Evolutionary conservation across 2,329 filamentous ascomycete species (phyloP).

Genomic region (Xylariaceae sp.): DNA sequence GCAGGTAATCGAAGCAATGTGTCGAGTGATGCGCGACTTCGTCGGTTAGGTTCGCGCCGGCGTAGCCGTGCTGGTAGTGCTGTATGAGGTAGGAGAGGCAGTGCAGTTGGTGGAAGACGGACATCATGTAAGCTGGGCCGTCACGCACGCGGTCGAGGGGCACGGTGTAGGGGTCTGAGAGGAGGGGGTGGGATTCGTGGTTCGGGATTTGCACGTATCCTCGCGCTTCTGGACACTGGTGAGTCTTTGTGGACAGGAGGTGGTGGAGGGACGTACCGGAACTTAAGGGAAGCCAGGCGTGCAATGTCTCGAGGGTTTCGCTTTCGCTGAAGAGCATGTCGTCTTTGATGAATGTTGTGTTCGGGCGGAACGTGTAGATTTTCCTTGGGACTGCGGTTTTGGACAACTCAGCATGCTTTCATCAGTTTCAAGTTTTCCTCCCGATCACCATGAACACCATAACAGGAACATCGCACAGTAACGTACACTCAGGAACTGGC

Average conservation of each 20-base stretch:
- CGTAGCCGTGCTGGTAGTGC: slow-evolving; percentile 35
- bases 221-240: slow-evolving; percentile 24
- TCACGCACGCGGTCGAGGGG: slow-evolving; percentile 29
- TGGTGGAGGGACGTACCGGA: slow-evolving; percentile 21
- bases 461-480: not conserved
- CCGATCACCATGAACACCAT: not conserved
- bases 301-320: slow-evolving; percentile 32
- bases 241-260: not conserved
- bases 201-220: slow-evolving; percentile 34
- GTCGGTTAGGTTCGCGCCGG: slow-evolving; percentile 29
- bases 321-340: slow-evolving; percentile 34
- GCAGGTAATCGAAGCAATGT: slow-evolving; percentile 38
- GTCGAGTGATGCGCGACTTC: slow-evolving; percentile 35
- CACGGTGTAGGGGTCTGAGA: slow-evolving; percentile 30
- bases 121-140: slow-evolving; percentile 36
- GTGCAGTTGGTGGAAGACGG: slow-evolving; percentile 38
- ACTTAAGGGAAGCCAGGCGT: slow-evolving; percentile 35
- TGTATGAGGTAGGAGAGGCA: slow-evolving; percentile 35
- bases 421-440: not conserved
- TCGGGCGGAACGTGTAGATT: slow-evolving; percentile 32
- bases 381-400: slow-evolving; percentile 31
- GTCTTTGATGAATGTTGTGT: slow-evolving; percentile 31
- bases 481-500: slow-evolving; percentile 33
- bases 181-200: slow-evolving; percentile 27
- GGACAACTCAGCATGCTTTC: too few relatives aligned